Evolutionary conservation across 345 rosid genomes (phyloP), one percentile per base, ranked within the genome.

Genomic region (Psidium friedrichsthalianum): DNA sequence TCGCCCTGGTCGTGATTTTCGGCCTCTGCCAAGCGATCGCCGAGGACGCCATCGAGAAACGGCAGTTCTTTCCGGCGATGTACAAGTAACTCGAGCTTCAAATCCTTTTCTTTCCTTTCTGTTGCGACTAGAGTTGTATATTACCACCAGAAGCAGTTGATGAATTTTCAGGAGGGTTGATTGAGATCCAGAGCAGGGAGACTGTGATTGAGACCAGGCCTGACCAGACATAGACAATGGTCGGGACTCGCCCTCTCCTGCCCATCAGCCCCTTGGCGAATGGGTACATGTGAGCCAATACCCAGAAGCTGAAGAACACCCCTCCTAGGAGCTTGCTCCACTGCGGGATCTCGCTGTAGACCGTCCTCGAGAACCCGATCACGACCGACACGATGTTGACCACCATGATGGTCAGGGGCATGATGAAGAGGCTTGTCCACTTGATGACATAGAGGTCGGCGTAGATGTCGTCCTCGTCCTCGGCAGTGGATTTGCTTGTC

Each of bases 281-380:
- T 21, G 98, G 98, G 64, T 93, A 94, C 98, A 95, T 92, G 85
- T 96, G 99, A 85, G 93, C 89, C 91, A 97, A 87, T 8, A 95
- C 99, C 99, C 98, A 95, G 86, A 94, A 90, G 87, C 98, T 95
- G 87, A 97, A 97, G 87, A 95, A 97, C 14, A 56, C 32, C 24
- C 98, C 98, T 90, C 99, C 99, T 1, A 94, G 15, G 40, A 97
- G 86, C 95, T 95, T 93, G n/a, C 89, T 87, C 98, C 98, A 97
- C 44, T 95, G 95, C 2, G 99, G 98, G 82, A 97, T 90, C 87
- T 94, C 96, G 54, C 97, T 95, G 82, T 97, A 95, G 56, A 97
- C 49, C 0, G 95, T 92, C 87, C 98, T 94, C 3, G 98, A 90
- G 13, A 88, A 83, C 29, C 94, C 98, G 44, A 97, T 95, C 44